Base-by-base conservation (phyloP, 2,329 filamentous ascomycete species). In the Pyrenophora tritici-repentis region DNA sequence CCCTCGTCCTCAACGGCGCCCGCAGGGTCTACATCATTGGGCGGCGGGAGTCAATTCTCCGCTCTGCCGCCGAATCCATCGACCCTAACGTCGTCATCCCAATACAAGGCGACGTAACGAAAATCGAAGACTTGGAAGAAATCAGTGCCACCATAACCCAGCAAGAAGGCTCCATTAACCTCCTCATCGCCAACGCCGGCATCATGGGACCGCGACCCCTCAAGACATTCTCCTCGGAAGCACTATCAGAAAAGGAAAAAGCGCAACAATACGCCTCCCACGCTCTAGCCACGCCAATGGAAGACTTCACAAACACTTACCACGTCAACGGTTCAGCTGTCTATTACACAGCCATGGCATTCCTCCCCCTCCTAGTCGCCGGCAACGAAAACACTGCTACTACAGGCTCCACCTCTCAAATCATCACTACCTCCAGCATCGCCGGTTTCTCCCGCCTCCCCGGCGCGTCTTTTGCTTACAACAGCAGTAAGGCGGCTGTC, bases 401-500 rank as follows among this genome's bases (percentile, higher is more conserved):
- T 4, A 35, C 42, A 31, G 42, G 50, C 4, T n/a, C 49, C 35
- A 43, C 51, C 5, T 61, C 58, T 26, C 65, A 67, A 43, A 48
- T 67, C 29, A 50, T 66, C 12, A 58, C 57, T 4, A 66, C 62
- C 14, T 50, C 48, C n/a, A 50, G 48, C 24, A 17, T 58, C 43
- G 49, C 14, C 29, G 44, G 44, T 16, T 52, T 52, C 49, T 48
- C 44, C 12, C 44, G 49, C 3, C 29, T 52, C 6, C 26, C 49
- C 2, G 49, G 44, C 17, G 49, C 49, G 13, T 45, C 41, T 3
- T 50, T 63, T 50, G 61, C 63, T n/a, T 65, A 67, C 33, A 61
- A 56, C 17, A 56, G 53, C 24, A 62, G 75, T 41, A 83, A 83
- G 59, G 75, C 78, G 0, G 79, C 73, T 0, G 70, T 73, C 3